Percentiles rank a stretch among this genome's conserved stretches.
Evolutionary conservation across 1,284 basidiomycete species (phyloP).

Genomic region (Leccinum idahoense): DNA sequence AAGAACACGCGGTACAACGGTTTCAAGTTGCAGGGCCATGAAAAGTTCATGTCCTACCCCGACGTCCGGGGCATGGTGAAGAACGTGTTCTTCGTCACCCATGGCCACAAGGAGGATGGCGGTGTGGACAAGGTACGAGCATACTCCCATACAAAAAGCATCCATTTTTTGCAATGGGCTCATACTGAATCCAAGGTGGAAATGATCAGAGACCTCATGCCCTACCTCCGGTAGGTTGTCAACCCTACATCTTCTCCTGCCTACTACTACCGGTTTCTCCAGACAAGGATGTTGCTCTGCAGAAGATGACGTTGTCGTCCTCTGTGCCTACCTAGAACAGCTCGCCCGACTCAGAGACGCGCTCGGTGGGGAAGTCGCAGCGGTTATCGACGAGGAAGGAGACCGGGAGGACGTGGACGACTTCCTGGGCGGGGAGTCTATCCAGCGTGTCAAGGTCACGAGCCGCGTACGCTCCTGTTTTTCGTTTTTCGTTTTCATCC

Average conservation of each 20-base stretch:
- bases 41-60: slow-evolving; percentile 34
- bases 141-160: neutral
- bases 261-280: neutral
- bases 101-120: slow-evolving; percentile 49
- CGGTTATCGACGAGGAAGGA: slow-evolving; percentile 60
- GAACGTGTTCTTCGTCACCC: slow-evolving; percentile 58
- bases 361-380: slow-evolving; percentile 45
- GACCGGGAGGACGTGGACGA: slow-evolving; percentile 34
- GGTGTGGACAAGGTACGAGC: slow-evolving; percentile 53
- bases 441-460: slow-evolving; percentile 46
- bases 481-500: neutral
- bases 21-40: slow-evolving; percentile 23
- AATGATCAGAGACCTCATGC: slow-evolving; percentile 67
- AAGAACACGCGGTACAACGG: slow-evolving; percentile 48
- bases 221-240: slow-evolving; percentile 51
- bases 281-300: slow-evolving; percentile 55
- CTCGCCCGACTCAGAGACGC: slow-evolving; percentile 53
- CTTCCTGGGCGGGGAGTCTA: slow-evolving; percentile 16
- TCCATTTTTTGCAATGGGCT: neutral
- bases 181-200: slow-evolving; percentile 39
- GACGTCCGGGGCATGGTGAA: slow-evolving; percentile 53
- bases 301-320: slow-evolving; percentile 67
- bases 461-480: slow-evolving; percentile 38
- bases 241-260: neutral
- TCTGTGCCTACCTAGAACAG: slow-evolving; percentile 75